A percentile compares a stretch with the other conserved stretches of the same genome.
Evolutionary conservation across 2,329 filamentous ascomycete genomes (phyloP).

Genomic region (Colletotrichum shisoi): DNA sequence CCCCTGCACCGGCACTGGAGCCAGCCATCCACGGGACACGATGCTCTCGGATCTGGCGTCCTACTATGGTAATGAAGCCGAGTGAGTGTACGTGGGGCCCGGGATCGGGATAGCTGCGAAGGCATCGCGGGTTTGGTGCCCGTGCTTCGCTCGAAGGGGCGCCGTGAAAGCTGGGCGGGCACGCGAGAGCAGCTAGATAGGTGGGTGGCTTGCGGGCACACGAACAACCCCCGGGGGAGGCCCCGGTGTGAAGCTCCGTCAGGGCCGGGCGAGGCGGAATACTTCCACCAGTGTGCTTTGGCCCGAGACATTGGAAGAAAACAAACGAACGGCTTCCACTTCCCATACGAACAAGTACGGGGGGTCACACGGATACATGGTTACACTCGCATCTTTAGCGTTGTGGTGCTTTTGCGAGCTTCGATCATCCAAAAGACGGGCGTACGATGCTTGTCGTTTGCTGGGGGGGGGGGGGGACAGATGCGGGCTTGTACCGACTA

Average conservation of each 20-base stretch:
- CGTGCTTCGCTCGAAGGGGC: background rate
- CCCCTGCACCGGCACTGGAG: slow-evolving; percentile 31
- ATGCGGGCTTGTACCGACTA: background rate
- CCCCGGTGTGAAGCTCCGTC: slow-evolving; percentile 1
- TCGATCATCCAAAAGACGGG: background rate
- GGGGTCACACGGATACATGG: background rate
- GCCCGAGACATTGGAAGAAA: background rate
- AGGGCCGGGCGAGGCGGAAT: slow-evolving; percentile 20
- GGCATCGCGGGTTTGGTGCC: background rate
- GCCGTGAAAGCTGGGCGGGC: background rate
- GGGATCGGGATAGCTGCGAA: slow-evolving; percentile 21
- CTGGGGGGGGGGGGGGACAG: background rate
- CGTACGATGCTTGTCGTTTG: too few relatives aligned
- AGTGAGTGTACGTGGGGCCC: slow-evolving; percentile 20
- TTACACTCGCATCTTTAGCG: slow-evolving; percentile 19
- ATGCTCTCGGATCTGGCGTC: slow-evolving; percentile 30
- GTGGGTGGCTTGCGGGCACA: background rate
- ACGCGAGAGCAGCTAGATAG: too few relatives aligned
- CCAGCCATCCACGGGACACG: slow-evolving; percentile 22
- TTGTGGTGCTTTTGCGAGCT: slow-evolving; percentile 6
- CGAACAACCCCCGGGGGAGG: background rate
- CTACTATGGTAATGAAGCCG: slow-evolving; percentile 32
- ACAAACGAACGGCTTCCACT: background rate
- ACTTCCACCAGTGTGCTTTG: slow-evolving; percentile 32
- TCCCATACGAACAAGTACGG: background rate